Evolutionary conservation across 2,329 filamentous ascomycete genomes (phyloP).

Genomic region (Neospermospora avenae): DNA sequence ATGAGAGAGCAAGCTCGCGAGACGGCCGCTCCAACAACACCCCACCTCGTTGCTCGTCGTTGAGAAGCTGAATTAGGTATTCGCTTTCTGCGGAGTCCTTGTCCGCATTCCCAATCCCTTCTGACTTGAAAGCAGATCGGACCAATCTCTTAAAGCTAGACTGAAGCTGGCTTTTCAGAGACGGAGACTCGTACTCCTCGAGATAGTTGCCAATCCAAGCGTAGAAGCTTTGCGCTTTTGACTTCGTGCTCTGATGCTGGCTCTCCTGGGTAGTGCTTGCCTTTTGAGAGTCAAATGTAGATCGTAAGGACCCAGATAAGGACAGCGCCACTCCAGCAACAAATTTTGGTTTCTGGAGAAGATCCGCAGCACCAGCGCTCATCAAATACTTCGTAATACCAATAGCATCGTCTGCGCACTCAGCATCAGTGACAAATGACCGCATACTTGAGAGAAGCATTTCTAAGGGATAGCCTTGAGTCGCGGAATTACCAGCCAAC

Average conservation of each 20-base stretch:
- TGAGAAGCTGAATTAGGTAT: slow-evolving; percentile 73
- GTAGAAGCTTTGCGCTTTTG: slow-evolving; percentile 72
- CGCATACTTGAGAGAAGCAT: slow-evolving; percentile 82
- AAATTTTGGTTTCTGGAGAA: slow-evolving; percentile 68
- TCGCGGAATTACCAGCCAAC: slow-evolving; percentile 69
- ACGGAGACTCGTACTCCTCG: slow-evolving; percentile 52
- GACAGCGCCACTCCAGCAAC: slow-evolving; percentile 77
- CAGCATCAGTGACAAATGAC: slow-evolving; percentile 74
- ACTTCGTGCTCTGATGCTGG: slow-evolving; percentile 74
- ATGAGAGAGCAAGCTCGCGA: slow-evolving; percentile 64
- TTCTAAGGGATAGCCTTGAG: slow-evolving; percentile 78
- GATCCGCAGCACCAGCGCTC: slow-evolving; percentile 59
- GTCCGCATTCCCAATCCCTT: slow-evolving; percentile 65
- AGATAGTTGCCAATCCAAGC: slow-evolving; percentile 74
- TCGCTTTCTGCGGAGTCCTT: slow-evolving; percentile 72
- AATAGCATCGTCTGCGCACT: slow-evolving; percentile 87
- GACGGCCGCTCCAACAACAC: slow-evolving; percentile 69
- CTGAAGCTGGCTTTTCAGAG: slow-evolving; percentile 40
- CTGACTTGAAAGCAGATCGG: slow-evolving; percentile 63
- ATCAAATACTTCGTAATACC: slow-evolving; percentile 85
- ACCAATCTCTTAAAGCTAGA: slow-evolving; percentile 64
- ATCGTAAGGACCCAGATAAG: slow-evolving; percentile 71
- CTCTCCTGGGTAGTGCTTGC: slow-evolving; percentile 81
- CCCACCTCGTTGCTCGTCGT: slow-evolving; percentile 61
- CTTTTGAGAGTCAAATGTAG: slow-evolving; percentile 71